Evolutionary conservation across 1,284 basidiomycete genomes (phyloP), one percentile per base, ranked within the genome.

Genomic region (Ustilago crameri): DNA sequence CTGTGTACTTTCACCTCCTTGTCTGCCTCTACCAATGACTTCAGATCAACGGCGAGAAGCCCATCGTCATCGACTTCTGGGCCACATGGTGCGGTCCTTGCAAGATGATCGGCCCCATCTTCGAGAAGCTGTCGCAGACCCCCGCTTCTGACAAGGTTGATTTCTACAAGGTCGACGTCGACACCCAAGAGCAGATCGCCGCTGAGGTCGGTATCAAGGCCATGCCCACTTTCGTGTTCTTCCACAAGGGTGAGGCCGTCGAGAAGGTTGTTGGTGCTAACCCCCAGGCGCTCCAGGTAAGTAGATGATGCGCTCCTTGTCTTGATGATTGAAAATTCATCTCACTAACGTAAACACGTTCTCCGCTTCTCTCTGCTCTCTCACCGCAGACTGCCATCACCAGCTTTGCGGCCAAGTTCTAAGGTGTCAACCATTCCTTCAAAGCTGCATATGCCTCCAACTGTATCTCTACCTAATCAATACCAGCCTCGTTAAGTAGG

Each of bases 141-240:
- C 66, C 67, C 23, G 65, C 55, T 22, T 63, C 64, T 50, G 75
- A 80, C 24, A 75, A 75, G 69, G 87, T 92, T 84, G 86, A 85
- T 55, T 91, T 90, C 85, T 91, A 89, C 87, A 93, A 93, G 86
- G 90, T 94, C 75, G 82, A 83, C 64, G 82, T 83, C 42, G 82
- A 83, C 57, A 67, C 68, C 24, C 79, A 81, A 64, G 65, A 67
- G 44, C 84, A 87, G 67, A 84, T 88, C 68, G 85, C 87, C 9
- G 84, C 88, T 78, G 90, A 90, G 83, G 88, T 90, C 58, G 88
- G 88, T 51, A 88, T 96, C 84, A 88, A 88, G 77, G 90, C 90
- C 84, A 90, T 93, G 88, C 91, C 91, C 17, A 91, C 91, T 3
- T 93, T 92, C 86, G 84, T 88, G 56, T 86, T 88, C 34, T 92